A percentile compares a stretch with the other conserved stretches of the same genome.
Evolutionary conservation across 2,329 filamentous ascomycete genomes (phyloP).

Genomic region (Diaporthe ilicicola): DNA sequence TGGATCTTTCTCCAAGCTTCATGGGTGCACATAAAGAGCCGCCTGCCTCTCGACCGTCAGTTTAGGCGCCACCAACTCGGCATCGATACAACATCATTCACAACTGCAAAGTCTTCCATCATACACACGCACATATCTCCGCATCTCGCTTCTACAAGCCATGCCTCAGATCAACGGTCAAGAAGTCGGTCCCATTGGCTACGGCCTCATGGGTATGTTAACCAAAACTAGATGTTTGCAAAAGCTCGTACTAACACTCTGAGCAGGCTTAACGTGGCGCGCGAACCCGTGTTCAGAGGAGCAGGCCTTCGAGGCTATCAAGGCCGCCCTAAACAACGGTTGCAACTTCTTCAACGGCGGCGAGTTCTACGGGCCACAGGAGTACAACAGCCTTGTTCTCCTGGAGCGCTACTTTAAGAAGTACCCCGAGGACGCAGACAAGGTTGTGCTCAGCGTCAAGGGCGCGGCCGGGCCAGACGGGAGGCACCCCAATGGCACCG

Average conservation of each 20-base stretch:
- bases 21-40: not conserved
- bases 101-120: not conserved
- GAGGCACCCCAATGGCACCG: constrained; percentile 57
- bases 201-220: constrained; percentile 43
- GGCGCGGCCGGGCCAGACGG: constrained; percentile 53
- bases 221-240: not conserved
- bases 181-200: constrained; percentile 42
- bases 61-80: not conserved
- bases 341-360: constrained; percentile 68
- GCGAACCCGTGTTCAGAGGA: constrained; percentile 50
- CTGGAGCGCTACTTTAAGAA: constrained; percentile 69
- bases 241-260: not conserved
- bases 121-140: not conserved
- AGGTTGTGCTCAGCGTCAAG: constrained; percentile 71
- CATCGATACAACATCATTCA: not conserved
- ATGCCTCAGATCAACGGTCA: constrained; percentile 43
- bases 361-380: constrained; percentile 70
- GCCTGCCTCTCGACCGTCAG: not conserved
- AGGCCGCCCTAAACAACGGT: constrained; percentile 56
- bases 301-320: constrained; percentile 63
- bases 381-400: constrained; percentile 65
- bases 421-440: constrained; percentile 70
- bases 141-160: not conserved
- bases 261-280: constrained; percentile 54
- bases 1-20: constrained; percentile 8